Base-by-base conservation (phyloP, 225 moss, liverwort and hornwort species). In the Bryoerythrophyllum caledonicum region DNA sequence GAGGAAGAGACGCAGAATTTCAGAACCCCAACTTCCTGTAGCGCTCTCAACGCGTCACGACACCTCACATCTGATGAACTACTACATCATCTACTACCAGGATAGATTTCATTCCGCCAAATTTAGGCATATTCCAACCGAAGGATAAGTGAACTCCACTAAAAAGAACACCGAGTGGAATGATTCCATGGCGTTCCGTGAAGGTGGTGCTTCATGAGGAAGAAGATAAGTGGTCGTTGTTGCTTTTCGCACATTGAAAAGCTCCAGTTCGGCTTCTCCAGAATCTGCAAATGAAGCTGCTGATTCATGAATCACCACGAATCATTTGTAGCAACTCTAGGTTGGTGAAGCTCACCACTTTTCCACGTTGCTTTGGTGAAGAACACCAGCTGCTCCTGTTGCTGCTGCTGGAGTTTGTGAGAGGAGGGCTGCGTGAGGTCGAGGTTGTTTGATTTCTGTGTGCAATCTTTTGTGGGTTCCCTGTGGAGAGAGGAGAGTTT, bases 201-300 rank as follows among this genome's bases (percentile, higher is more conserved):
- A n/a, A n/a, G n/a, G 48, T 17, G 19, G 17, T 6, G 48, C 6
- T 49, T 17, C 6, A 17, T 38, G 65, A 26, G 27, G 57, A 60
- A 20, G 46, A 17, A 46, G 67, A 49, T 67, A 49, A 53, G 14
- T 68, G 68, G 52, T 13, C 52, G 32, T 21, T n/a, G 12, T 53
- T 14, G 68, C 53, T 35, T 30, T 49, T 53, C 51, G n/a, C n/a
- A n/a, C n/a, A n/a, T n/a, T n/a, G n/a, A n/a, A n/a, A 27, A 26
- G 25, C 41, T 43, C 26, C 62, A 15, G 58, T 6, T 60, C 4
- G 62, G 59, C 72, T 55, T 63, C 30, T 19, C 11, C 67, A 35
- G 72, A 77, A 77, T 55, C 70, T 70, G 70, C 70, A 38, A 60
- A 74, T 51, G 15, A 64, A 72, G 75, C 44, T 23, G 48, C 1